Base-by-base conservation (phyloP, 2,329 filamentous ascomycete genomes). In the Lasiodiplodia theobromae region DNA sequence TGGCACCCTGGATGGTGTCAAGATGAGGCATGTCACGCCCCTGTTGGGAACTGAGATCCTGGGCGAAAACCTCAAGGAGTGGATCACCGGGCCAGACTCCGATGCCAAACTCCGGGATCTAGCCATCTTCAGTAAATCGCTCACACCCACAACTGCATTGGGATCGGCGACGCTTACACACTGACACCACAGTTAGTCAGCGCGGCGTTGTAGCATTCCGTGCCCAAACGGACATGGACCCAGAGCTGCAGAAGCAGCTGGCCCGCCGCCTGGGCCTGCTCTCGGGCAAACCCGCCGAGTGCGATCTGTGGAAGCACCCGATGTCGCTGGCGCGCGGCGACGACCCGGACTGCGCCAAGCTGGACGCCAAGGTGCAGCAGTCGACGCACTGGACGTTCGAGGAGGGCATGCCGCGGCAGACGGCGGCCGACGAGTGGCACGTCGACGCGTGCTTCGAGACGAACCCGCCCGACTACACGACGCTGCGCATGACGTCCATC, bases 91-190 rank as follows among this genome's bases (percentile, higher is more conserved):
- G 0, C 82, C 86, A 0, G 88, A 91, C 74, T 83, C 87, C 0
- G 89, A 92, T 64, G 86, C 88, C 49, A 80, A 91, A 28, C 76
- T 92, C 23, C 84, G 87, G 0, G 90, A 92, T 72, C 80, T 92
- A 0, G 90, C 89, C 4, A 74, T 79, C 38, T 74, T 74, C 11
- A 77, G 77, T 76, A 71, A 51, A 70, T 71, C 12, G 8, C 18
- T 23, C 38, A 10, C 40, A n/a, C 25, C 14, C 10, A 11, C 52
- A 1, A 18, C 52, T 8, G 1, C 25, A 16, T 18, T 31, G n/a
- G 2, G 1, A 52, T n/a, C 18, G 5, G 6, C 18, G 11, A 25
- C n/a, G 77, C 28, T 67, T 37, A 56, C 66, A 23, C 21, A 34
- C 23, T 10, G 14, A 25, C 52, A 14, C 18, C 18, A 8, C 51